Evolutionary conservation across 2,329 filamentous ascomycete genomes (phyloP).

Genomic region (Xylaria sp.): DNA sequence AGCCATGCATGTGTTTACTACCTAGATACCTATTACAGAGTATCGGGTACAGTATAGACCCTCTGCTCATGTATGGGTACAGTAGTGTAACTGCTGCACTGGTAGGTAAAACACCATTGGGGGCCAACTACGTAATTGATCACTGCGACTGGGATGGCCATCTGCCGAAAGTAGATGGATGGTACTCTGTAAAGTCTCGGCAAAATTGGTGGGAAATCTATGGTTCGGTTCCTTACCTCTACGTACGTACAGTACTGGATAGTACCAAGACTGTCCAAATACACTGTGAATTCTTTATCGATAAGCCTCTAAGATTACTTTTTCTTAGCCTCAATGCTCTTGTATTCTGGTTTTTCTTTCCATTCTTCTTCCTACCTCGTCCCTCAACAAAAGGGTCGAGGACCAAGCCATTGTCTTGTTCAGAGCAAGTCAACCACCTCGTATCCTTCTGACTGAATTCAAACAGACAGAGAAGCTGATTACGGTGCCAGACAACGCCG

Average conservation of each 20-base stretch:
- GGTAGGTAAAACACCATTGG: background rate
- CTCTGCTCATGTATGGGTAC: too few relatives aligned
- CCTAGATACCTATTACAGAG: too few relatives aligned
- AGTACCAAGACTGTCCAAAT: too few relatives aligned
- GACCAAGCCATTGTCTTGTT: too few relatives aligned
- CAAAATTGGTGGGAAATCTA: constrained; percentile 12
- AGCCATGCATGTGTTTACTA: too few relatives aligned
- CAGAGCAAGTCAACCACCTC: too few relatives aligned
- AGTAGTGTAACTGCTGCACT: background rate
- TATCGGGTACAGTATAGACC: too few relatives aligned
- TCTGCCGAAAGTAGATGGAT: constrained; percentile 20
- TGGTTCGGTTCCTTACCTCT: background rate
- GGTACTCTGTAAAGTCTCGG: constrained; percentile 17
- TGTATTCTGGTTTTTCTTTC: background rate
- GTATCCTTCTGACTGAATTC: too few relatives aligned
- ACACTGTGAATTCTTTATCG: constrained; percentile 5
- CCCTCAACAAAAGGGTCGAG: background rate
- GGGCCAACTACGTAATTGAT: constrained; percentile 12
- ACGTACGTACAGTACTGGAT: background rate
- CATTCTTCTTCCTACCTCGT: background rate
- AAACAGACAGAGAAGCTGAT: too few relatives aligned
- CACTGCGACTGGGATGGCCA: background rate
- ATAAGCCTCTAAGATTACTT: constrained; percentile 11
- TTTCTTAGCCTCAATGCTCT: too few relatives aligned
- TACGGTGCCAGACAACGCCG: too few relatives aligned